Base-by-base conservation (phyloP, 2,329 filamentous ascomycete genomes). In the Colletotrichum trifolii region DNA sequence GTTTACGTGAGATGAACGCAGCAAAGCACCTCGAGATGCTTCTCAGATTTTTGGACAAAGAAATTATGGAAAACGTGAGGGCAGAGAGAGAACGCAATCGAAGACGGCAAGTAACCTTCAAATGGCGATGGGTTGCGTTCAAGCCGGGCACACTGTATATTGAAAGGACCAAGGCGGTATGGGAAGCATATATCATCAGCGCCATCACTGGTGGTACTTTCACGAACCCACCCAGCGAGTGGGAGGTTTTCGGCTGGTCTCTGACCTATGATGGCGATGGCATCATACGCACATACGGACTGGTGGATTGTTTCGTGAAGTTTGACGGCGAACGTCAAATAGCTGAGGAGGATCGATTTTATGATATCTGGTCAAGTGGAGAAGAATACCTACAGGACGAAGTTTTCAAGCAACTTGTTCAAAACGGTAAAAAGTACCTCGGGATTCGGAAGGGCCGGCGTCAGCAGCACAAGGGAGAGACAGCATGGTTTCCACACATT, bases 1-100 rank as follows among this genome's bases (percentile, higher is more conserved):
- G 71, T 48, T 50, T 64, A 1, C 59, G 61, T 3, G 61, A 74
- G 10, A 64, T 36, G 11, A 11, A 65, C 15, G 54, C 65, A 1
- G 11, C 35, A 2, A 59, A 69, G 2, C 67, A 72, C 33, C 34
- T 73, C 1, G 12, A 7, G 2, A 53, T 70, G 1, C 60, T 73
- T 1, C 54, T 73, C 2, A 15, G 61, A 1, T 74, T 71, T 25
- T 42, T 75, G 3, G 72, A 75, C 6, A 39, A 63, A 0, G 66
- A 60, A 8, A 39, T 73, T 4, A 74, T 74, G 72, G 17, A 47
- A 9, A 61, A 50, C 1, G 69, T 73, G 1, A 36, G 52, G 4
- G 55, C 55, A 1, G 72, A 73, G 47, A 52, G 45, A 17, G 68
- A 71, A 6, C 43, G 71, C 7, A 69, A 71, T 39, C 48, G 46